Evolutionary conservation across 345 rosid genomes (phyloP).

Genomic region (Dipteronia sinensis): DNA sequence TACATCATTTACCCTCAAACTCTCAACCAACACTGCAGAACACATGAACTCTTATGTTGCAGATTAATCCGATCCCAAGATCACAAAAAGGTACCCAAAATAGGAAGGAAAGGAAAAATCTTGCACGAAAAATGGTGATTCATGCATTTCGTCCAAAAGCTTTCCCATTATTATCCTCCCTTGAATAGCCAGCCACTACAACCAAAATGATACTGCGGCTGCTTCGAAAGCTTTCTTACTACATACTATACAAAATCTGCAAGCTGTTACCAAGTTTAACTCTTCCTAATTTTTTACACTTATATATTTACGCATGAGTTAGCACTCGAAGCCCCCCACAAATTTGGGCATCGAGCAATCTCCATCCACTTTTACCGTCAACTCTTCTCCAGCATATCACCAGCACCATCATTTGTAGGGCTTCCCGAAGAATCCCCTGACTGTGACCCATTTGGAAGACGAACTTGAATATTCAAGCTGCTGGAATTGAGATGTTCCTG

Average conservation of each 20-base stretch:
- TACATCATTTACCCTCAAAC: slow-evolving; percentile 31
- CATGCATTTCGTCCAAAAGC: slow-evolving; percentile 14
- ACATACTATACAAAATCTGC: slow-evolving; percentile 45
- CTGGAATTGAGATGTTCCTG: slow-evolving; percentile 42
- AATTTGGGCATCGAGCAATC: slow-evolving; percentile 20
- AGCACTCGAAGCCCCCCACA: slow-evolving; percentile 29
- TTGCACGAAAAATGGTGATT: slow-evolving; percentile 13
- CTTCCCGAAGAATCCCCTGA: slow-evolving; percentile 34
- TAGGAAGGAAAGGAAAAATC: slow-evolving; percentile 12
- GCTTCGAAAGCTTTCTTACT: slow-evolving; percentile 9
- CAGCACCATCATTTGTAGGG: slow-evolving; percentile 27
- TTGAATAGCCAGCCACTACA: not conserved
- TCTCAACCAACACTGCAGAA: slow-evolving; percentile 13
- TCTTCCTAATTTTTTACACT: slow-evolving; percentile 46
- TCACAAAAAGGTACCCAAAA: slow-evolving; percentile 14
- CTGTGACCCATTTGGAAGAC: slow-evolving; percentile 35
- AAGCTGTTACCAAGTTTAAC: slow-evolving; percentile 24
- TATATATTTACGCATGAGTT: slow-evolving; percentile 37
- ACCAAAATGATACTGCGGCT: slow-evolving; percentile 25
- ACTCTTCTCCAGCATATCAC: slow-evolving; percentile 23
- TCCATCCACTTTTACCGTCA: slow-evolving; percentile 21
- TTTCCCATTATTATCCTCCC: slow-evolving; percentile 22
- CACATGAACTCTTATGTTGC: slow-evolving; percentile 9
- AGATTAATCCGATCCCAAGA: slow-evolving; percentile 6
- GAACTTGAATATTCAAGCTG: slow-evolving; percentile 44